Base-by-base conservation (phyloP, 2,329 filamentous ascomycete species). In the Botrytis aclada region DNA sequence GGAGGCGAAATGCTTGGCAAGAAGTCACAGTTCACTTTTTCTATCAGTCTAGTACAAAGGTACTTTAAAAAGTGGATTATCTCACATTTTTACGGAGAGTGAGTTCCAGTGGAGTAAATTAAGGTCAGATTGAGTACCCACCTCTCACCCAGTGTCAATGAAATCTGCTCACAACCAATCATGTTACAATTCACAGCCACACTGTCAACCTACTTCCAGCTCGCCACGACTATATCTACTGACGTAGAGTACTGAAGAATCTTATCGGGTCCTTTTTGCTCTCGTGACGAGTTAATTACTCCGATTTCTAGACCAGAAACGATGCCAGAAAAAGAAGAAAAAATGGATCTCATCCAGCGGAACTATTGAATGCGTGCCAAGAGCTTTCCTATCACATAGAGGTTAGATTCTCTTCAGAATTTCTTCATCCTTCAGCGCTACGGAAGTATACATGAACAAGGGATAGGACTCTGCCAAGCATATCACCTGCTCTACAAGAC, bases 1-100 rank as follows among this genome's bases (percentile, higher is more conserved):
- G 47, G 65, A 56, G 25, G 47, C 65, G 25, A 67, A 39, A 56
- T 54, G 25, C 65, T 67, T 67, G 65, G 65, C 65, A 18, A 22
- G 5, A 39, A 66, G 45, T 66, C 25, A 20, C 64, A 32, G 34
- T 32, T 43, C 34, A 43, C 25, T 41, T 29, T 39, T 37, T 39
- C 8, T n/a, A 39, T 67, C 18, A 56, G 37, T 41, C 47, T 54
- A 39, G 16, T 56, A 32, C 32, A 32, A 56, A 56, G n/a, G 16
- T 69, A 56, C n/a, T 3, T 56, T 56, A 22, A 41, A 56, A 69
- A 69, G 47, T 56, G 65, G 47, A 41, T 39, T 20, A 32, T 12
- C 8, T 32, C n/a, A 67, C 25, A 56, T 32, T 32, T 25, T 25
- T n/a, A 18, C 65, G 47, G 37, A 29, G 25, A 43, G 2, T 18